Evolutionary conservation across 2,329 filamentous ascomycete genomes (phyloP), one percentile per base, ranked within the genome.

Genomic region (Aspergillus ustus): DNA sequence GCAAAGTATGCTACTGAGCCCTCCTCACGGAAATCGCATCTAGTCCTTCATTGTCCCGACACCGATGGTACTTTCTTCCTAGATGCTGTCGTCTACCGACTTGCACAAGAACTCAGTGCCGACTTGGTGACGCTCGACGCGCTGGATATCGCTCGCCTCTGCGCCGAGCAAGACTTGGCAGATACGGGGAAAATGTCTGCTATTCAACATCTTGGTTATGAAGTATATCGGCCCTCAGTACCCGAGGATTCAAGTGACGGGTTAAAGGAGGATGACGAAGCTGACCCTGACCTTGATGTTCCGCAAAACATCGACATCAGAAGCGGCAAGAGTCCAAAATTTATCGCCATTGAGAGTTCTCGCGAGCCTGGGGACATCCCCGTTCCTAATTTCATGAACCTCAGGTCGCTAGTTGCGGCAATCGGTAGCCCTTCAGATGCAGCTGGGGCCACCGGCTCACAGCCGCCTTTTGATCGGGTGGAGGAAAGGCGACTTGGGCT

Each of bases 81-180:
- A 40, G 83, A 89, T 64, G 76, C 79, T 3, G 78, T 91, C n/a
- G 84, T 93, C 2, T 82, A 86, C 62, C 83, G 86, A 54, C 78
- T 90, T 48, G 90, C 90, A 0, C 78, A 79, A 13, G 82, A 87
- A 37, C 78, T 90, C 78, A 68, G 72, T 13, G 72, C 77, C 29
- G 76, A 81, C 64, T 55, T 81, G 55, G 71, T 81, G 49, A 80
- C 75, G 0, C 70, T 82, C 50, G 78, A 80, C 65, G 78, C 78
- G 17, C 78, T 80, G 63, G 80, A 82, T 67, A 80, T 81, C 61
- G 77, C 78, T 28, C 75, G 80, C 63, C 65, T 81, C 11, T 79
- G 78, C 60, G 74, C 72, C 43, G 75, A 82, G 62, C 77, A 81
- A 48, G 76, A 78, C 45, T 66, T 77, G 34, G 72, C 73, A 8